Evolutionary conservation across 2,329 filamentous ascomycete genomes (phyloP).

Genomic region (Colletotrichum noveboracense): DNA sequence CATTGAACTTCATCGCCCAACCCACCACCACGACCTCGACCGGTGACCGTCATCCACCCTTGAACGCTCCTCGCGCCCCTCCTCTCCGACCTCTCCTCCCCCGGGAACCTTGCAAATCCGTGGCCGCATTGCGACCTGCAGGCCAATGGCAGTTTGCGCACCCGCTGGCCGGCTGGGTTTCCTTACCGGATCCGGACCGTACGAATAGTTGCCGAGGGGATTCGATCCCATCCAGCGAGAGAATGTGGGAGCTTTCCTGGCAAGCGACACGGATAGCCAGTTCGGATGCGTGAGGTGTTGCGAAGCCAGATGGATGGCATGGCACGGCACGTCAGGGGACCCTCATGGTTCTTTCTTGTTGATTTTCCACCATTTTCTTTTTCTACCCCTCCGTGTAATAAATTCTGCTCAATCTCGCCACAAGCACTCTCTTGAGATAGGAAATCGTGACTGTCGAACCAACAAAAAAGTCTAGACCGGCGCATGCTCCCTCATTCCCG

Average conservation of each 20-base stretch:
- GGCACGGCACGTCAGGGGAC: not conserved
- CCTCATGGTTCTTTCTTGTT: slow-evolving; percentile 4
- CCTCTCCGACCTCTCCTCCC: not conserved
- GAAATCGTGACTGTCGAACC: not conserved
- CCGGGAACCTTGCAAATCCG: not conserved
- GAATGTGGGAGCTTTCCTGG: not conserved
- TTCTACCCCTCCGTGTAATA: not conserved
- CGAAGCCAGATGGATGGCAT: not conserved
- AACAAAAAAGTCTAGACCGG: not conserved
- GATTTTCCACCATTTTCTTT: slow-evolving; percentile 5
- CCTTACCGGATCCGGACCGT: not conserved
- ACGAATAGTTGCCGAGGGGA: not conserved
- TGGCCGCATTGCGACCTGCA: not conserved
- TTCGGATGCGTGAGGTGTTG: not conserved
- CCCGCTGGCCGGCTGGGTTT: not conserved
- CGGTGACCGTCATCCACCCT: not conserved
- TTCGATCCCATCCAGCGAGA: not conserved
- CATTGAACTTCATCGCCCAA: not conserved
- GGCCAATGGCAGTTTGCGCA: not conserved
- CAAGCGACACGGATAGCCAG: not conserved
- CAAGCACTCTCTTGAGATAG: not conserved
- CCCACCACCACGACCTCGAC: not conserved
- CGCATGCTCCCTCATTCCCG: not conserved
- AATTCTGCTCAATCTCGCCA: not conserved
- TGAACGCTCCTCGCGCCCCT: not conserved